Percentiles rank a stretch among this genome's conserved stretches.
phyloP scores from a whole-genome alignment of 129 eudicot genomes.

The Saposhnikovia divaricata region DNA sequence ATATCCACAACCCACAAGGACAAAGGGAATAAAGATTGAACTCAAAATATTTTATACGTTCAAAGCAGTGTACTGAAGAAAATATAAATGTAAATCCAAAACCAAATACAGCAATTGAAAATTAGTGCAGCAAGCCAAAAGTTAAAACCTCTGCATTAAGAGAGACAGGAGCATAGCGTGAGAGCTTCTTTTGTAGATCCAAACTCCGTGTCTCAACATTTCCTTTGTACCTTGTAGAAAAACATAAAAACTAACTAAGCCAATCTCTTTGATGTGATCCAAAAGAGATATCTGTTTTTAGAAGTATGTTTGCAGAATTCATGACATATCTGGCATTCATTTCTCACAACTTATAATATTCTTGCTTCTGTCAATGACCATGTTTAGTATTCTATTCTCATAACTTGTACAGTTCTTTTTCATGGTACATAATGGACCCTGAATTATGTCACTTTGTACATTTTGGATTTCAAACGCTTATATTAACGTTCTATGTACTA shows the following conservation, averaged over 20 bases:
- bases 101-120: neutral
- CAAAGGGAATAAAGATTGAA: neutral
- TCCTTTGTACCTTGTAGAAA: constrained; percentile 58
- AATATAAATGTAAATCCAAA: neutral
- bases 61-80: neutral
- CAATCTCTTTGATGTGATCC: neutral
- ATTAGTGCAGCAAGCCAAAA: constrained; percentile 10
- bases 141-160: constrained; percentile 66
- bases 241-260: constrained; percentile 10
- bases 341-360: neutral
- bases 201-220: constrained; percentile 54
- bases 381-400: neutral
- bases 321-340: neutral
- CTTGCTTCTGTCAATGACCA: neutral
- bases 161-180: constrained; percentile 73
- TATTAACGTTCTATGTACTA: neutral
- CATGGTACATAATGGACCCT: neutral
- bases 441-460: neutral
- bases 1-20: neutral
- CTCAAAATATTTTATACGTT: neutral
- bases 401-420: neutral
- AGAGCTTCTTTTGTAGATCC: constrained; percentile 60
- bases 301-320: neutral
- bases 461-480: neutral
- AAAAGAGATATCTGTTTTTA: neutral